Evolutionary conservation across 208 protist species (phyloP).

Genomic region (Leishmania aethiopica): DNA sequence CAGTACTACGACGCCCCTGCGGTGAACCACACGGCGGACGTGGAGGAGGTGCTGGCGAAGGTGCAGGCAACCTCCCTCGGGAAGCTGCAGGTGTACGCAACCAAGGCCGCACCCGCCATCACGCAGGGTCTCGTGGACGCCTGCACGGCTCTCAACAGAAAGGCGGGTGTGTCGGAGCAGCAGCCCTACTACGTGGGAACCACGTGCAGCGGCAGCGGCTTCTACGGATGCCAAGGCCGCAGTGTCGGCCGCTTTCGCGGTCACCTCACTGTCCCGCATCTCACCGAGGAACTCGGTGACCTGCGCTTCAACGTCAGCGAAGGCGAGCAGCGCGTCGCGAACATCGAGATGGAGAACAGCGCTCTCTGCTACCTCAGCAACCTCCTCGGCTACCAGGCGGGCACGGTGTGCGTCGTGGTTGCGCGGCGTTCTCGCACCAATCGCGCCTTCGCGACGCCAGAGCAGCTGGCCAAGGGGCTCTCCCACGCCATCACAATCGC

Average conservation of each 20-base stretch:
- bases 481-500: constrained; percentile 51
- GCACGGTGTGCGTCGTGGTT: constrained; percentile 65
- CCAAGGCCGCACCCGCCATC: constrained; percentile 55
- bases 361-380: constrained; percentile 66
- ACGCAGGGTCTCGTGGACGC: constrained; percentile 49
- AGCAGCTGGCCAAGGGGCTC: constrained; percentile 38
- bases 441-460: constrained; percentile 47
- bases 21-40: constrained; percentile 33
- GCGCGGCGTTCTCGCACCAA: constrained; percentile 42
- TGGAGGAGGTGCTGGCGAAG: constrained; percentile 47
- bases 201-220: constrained; percentile 67
- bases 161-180: constrained; percentile 24
- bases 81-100: constrained; percentile 65
- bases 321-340: constrained; percentile 48
- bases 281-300: constrained; percentile 53
- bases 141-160: constrained; percentile 41
- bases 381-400: constrained; percentile 70
- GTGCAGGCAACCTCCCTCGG: constrained; percentile 41
- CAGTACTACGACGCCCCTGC: constrained; percentile 60
- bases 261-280: constrained; percentile 45
- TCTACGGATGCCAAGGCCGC: constrained; percentile 84
- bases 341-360: constrained; percentile 87
- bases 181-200: constrained; percentile 60
- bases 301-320: constrained; percentile 52
- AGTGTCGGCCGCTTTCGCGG: constrained; percentile 62